Conservation (phyloP, 331 rosid species). For the Malus hybrid region DNA sequence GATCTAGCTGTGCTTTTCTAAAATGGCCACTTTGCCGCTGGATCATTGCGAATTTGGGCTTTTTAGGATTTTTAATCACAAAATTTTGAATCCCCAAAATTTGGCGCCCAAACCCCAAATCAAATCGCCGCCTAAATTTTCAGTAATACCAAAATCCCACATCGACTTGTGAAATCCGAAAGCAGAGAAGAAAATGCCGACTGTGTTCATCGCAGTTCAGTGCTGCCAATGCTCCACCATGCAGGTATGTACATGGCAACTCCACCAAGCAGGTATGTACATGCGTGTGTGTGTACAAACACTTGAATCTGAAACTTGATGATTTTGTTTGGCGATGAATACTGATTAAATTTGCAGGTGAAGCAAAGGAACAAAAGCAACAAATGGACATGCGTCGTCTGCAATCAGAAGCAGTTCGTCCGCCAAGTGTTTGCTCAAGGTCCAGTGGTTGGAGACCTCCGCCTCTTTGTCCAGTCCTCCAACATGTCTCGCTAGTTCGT, state of each 20-base stretch:
- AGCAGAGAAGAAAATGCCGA: slow-evolving; percentile 22
- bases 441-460: slow-evolving; percentile 58
- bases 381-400: slow-evolving; percentile 74
- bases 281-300: no score
- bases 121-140: not conserved
- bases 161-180: not conserved
- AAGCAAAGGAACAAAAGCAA: slow-evolving; percentile 66
- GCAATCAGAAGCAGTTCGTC: slow-evolving; percentile 70
- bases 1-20: no score
- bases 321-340: not conserved
- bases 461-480: slow-evolving; percentile 68
- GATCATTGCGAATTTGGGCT: no score
- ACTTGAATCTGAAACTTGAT: not conserved
- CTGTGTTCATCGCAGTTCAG: slow-evolving; percentile 67
- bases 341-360: slow-evolving; percentile 30
- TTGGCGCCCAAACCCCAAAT: slow-evolving; percentile 8
- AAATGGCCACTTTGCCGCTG: no score
- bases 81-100: not conserved
- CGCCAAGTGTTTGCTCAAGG: slow-evolving; percentile 74
- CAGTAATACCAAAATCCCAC: slow-evolving; percentile 4
- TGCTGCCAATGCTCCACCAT: slow-evolving; percentile 84
- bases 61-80: no score
- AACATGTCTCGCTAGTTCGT: slow-evolving; percentile 54
- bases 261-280: slow-evolving; percentile 63
- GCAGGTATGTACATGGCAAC: slow-evolving; percentile 39